These are phyloP conservation scores for Starmera stellimalicola DNA, from an alignment of 1,139 yeast genomes.

Conservation along the genomic window DNA sequence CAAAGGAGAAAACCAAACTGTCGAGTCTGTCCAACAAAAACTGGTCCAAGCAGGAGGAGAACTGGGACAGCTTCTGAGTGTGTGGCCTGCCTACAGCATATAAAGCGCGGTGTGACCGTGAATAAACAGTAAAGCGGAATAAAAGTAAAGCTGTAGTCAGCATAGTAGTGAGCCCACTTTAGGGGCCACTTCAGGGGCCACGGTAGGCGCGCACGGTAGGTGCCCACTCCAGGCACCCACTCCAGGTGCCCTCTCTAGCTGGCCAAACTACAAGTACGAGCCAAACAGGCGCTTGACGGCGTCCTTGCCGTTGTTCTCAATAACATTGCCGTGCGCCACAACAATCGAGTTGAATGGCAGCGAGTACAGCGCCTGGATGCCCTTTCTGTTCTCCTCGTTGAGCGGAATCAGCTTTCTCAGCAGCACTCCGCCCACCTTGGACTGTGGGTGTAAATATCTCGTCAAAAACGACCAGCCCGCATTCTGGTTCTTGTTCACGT, in stretches of 20 bases:
- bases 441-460: slow-evolving; percentile 30
- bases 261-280: slow-evolving; percentile 5
- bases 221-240: too few relatives aligned
- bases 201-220: too few relatives aligned
- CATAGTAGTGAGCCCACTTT: too few relatives aligned
- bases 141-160: neutral
- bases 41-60: slow-evolving; percentile 31
- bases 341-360: slow-evolving; percentile 34
- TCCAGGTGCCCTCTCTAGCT: too few relatives aligned
- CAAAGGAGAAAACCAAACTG: slow-evolving; percentile 48
- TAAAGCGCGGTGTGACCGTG: too few relatives aligned
- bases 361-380: slow-evolving; percentile 17
- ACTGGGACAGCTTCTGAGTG: slow-evolving; percentile 35
- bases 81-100: neutral
- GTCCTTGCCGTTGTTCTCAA: slow-evolving; percentile 34
- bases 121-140: too few relatives aligned
- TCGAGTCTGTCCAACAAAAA: slow-evolving; percentile 38
- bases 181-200: too few relatives aligned
- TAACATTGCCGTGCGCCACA: slow-evolving; percentile 50
- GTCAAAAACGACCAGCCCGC: slow-evolving; percentile 31
- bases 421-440: slow-evolving; percentile 27
- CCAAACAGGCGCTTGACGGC: slow-evolving; percentile 11
- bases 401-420: slow-evolving; percentile 20
- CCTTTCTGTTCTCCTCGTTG: slow-evolving; percentile 16
- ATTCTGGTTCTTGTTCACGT: slow-evolving; percentile 33